Evolutionary conservation across 352 stramenopile species (phyloP), one percentile per base, ranked within the genome.

Genomic region (Phytophthora cryptogea): DNA sequence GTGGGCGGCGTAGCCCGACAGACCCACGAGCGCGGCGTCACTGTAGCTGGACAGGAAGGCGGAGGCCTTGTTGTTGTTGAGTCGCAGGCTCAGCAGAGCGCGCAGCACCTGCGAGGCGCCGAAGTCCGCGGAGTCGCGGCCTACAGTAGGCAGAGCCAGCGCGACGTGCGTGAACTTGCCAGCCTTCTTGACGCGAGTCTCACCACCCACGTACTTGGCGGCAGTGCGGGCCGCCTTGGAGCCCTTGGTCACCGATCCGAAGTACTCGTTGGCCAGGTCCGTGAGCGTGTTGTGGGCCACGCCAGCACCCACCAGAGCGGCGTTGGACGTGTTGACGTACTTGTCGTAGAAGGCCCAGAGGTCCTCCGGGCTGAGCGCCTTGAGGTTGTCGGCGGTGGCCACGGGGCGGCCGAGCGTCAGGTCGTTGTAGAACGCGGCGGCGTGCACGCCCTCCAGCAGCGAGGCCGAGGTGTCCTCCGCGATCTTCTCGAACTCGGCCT

Each of bases 391-490:
- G 10, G 65, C 54, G 20, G 72, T 51, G 33, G 71, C 59, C 17
- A 85, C 47, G 17, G 80, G 56, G 43, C 83, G 83, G 36, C 85
- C 85, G 30, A 94, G 76, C 56, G 81, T 73, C 23, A 69, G 63
- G 67, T 94, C 84, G 62, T 92, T 72, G 71, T 94, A 94, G 65
- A 92, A 94, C 4, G 86, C 86, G 5, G 83, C 86, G 28, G 71
- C 78, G 73, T 93, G 82, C 44, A 94, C 49, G 42, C 65, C 68
- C 48, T 94, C 82, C 1, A 73, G 49, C 48, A 92, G 49, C 40
- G 80, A 76, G n/a, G 65, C 69, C 26, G 69, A 56, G 13, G 70
- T 65, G 68, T 86, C 76, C 16, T 52, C 45, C 0, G 62, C 26
- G 44, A 88, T 70, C 32, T 71, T 61, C 16, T 85, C 72, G 20